Evolutionary conservation across 257 asterid genomes (phyloP).

Genomic region (Jacaranda copaia): DNA sequence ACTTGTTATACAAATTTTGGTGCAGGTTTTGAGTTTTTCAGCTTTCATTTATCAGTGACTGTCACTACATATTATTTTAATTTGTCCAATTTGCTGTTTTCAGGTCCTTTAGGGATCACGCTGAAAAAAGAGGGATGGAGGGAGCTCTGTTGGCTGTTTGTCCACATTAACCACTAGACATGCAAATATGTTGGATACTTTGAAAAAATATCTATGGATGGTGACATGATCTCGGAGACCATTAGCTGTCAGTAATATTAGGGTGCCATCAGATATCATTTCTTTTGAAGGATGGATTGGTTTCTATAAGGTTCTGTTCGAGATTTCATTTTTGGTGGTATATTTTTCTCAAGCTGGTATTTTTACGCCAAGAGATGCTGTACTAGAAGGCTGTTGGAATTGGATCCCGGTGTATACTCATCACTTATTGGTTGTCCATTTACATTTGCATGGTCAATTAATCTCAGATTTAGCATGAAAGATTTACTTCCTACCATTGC

Average conservation of each 20-base stretch:
- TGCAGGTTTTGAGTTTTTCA: no score
- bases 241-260: constrained; percentile 75
- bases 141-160: constrained; percentile 59
- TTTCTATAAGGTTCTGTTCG: constrained; percentile 70
- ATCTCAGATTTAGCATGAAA: not conserved
- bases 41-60: no score
- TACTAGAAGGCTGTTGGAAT: constrained; percentile 92
- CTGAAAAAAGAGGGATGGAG: no score
- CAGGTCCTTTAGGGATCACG: no score
- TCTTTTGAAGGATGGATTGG: constrained; percentile 89
- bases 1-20: no score
- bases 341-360: constrained; percentile 51
- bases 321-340: constrained; percentile 51
- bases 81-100: no score
- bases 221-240: constrained; percentile 51
- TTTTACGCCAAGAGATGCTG: constrained; percentile 69
- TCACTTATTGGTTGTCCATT: constrained; percentile 8
- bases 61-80: no score
- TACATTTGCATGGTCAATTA: constrained; percentile 2
- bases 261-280: constrained; percentile 56
- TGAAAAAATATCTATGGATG: constrained; percentile 73
- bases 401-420: constrained; percentile 71
- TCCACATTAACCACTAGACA: constrained; percentile 68
- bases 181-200: constrained; percentile 58
- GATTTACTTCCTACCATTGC: constrained; percentile 3